Evolutionary conservation across 805 yeast genomes (phyloP), one percentile per base, ranked within the genome.

Genomic region (Starmerella davenportii): DNA sequence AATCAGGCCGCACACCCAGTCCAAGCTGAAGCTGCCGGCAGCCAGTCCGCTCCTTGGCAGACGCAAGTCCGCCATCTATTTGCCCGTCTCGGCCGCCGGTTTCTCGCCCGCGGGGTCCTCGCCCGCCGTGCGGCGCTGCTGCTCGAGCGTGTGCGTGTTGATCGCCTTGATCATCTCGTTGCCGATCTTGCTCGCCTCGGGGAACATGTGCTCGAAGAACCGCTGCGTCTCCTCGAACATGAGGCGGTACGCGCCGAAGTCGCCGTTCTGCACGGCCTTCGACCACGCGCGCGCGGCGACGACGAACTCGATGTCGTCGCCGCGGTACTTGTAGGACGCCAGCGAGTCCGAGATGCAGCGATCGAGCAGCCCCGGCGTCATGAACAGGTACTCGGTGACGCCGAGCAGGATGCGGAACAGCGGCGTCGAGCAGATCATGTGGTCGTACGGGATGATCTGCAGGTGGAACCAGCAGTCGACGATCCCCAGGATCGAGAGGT

Each of bases 401-500:
- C 96, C 96, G 30, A 90, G 65, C 59, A 90, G 82, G 30, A 90
- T 82, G 54, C 96, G 69, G 55, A 87, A 90, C 23, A 79, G 47
- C 11, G 98, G 98, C 0, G 98, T 90, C 1, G 95, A 80, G 54
- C 96, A 87, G 42, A 87, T 85, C 60, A 87, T 85, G 58, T 90
- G 98, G 56, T 87, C 95, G 53, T 90, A 87, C 4, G 98, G 98
- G 27, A 79, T 76, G 31, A 90, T 82, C 1, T 77, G 78, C 32
- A 81, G 60, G 45, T 74, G 75, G 51, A 69, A 71, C 98, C 98
- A 90, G 52, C 90, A 76, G 58, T 90, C 96, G 2, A 81, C 96
- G 35, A 90, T 84, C 1, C 93, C 92, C 40, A 90, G 60, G 29
- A 90, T 59, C 1, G 95, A 79, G 36, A 90, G 62, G 57, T 90